These are phyloP conservation scores for Candida tetrigidarum DNA, from an alignment of 1,139 yeast species.

Conservation along the genomic window DNA sequence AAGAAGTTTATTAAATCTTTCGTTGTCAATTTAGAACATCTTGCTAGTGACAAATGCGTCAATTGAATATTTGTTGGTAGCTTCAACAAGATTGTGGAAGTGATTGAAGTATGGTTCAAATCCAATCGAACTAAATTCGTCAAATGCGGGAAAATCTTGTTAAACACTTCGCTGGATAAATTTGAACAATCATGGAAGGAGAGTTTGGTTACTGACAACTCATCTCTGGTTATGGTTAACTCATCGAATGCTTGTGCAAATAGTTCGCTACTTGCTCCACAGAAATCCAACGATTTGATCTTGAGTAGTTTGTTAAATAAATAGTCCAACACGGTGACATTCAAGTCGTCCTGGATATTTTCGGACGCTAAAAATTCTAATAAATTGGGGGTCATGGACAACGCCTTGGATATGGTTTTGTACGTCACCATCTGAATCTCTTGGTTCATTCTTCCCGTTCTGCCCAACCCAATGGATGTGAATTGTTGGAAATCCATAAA, in stretches of 20 bases:
- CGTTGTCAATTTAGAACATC: constrained; percentile 79
- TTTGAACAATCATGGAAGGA: constrained; percentile 92
- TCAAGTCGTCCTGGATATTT: constrained; percentile 84
- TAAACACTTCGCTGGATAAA: constrained; percentile 59
- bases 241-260: constrained; percentile 67
- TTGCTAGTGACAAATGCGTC: constrained; percentile 78
- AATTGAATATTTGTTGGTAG: constrained; percentile 59
- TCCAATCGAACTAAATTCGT: constrained; percentile 71
- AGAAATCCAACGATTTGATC: constrained; percentile 78
- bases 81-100: constrained; percentile 54
- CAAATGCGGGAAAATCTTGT: constrained; percentile 59
- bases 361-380: constrained; percentile 84
- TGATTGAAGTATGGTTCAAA: constrained; percentile 79
- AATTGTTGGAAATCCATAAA: constrained; percentile 87
- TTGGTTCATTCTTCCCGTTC: constrained; percentile 87
- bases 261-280: constrained; percentile 77
- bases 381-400: constrained; percentile 66
- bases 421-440: constrained; percentile 92
- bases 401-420: constrained; percentile 65
- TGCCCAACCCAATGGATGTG: constrained; percentile 87
- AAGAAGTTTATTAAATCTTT: constrained; percentile 74
- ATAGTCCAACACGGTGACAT: constrained; percentile 57
- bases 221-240: constrained; percentile 27
- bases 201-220: constrained; percentile 50
- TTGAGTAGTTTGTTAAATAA: constrained; percentile 63